phyloP scores from a whole-genome alignment of 192 early-diverging fungal species.

The Jimgerdemannia lactiflua region DNA sequence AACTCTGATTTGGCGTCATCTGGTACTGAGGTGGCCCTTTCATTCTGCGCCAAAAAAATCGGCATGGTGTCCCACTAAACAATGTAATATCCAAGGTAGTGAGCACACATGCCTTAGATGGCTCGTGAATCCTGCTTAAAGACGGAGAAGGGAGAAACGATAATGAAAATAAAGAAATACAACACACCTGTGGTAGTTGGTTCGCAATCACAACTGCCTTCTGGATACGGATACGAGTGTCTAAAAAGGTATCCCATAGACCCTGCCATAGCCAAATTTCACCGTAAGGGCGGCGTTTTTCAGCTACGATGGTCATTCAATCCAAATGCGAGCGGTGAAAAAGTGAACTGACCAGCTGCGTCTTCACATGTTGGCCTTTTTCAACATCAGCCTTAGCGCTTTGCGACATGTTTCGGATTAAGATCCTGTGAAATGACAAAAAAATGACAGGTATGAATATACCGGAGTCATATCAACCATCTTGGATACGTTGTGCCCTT shows the following conservation, averaged over 20 bases:
- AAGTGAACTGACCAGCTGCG: conserved; percentile 71
- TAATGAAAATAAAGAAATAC: too few relatives aligned
- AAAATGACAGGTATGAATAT: too few relatives aligned
- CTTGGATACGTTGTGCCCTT: not conserved
- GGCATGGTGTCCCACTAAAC: conserved; percentile 16
- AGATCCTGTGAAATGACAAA: conserved; percentile 36
- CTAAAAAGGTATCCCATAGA: conserved; percentile 81
- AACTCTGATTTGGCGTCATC: conserved; percentile 25
- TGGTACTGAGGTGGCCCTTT: conserved; percentile 16
- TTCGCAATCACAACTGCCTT: conserved; percentile 74
- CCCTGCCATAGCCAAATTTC: conserved; percentile 28
- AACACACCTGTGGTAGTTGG: conserved; percentile 64
- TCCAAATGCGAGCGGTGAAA: not conserved
- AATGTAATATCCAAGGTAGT: conserved; percentile 36
- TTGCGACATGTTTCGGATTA: conserved; percentile 75
- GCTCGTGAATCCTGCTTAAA: not conserved
- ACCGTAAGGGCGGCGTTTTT: not conserved
- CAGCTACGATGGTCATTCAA: not conserved
- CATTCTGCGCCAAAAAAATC: conserved; percentile 16
- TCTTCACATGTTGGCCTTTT: conserved; percentile 88
- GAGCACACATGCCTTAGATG: conserved; percentile 1
- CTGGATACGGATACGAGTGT: conserved; percentile 86
- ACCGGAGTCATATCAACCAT: too few relatives aligned
- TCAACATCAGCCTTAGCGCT: conserved; percentile 76
- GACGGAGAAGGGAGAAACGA: too few relatives aligned